phyloP scores from a whole-genome alignment of 768 basidiomycete species.

The Chalciporus piperatus region DNA sequence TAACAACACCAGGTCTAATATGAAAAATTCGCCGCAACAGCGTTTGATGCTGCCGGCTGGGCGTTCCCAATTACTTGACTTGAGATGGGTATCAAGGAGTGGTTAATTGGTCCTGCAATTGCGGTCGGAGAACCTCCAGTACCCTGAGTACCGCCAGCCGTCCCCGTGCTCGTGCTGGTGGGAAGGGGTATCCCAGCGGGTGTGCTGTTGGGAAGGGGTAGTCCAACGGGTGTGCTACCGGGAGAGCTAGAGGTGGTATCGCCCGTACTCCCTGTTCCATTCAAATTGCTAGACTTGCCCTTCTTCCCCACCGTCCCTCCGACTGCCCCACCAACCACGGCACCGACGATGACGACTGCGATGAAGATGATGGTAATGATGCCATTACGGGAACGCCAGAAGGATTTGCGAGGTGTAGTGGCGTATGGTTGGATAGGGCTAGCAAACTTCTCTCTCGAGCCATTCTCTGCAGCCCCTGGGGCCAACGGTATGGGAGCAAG shows the following conservation, averaged over 20 bases:
- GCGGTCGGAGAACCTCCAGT: not conserved
- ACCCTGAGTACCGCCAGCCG: not conserved
- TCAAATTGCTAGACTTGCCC: not conserved
- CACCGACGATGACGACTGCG: constrained; percentile 44
- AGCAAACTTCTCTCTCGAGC: constrained; percentile 13
- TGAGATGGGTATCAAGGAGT: no score
- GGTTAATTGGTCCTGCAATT: not conserved
- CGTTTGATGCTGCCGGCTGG: not conserved
- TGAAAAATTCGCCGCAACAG: not conserved
- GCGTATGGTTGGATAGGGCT: not conserved
- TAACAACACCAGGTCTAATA: not conserved
- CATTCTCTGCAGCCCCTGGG: constrained; percentile 7
- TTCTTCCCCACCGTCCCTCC: constrained; percentile 44
- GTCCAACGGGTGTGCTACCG: not conserved
- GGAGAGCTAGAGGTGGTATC: not conserved
- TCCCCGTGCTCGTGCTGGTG: not conserved
- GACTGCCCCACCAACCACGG: constrained; percentile 56
- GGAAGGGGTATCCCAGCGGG: not conserved
- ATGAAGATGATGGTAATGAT: constrained; percentile 37
- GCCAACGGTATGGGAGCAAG: constrained; percentile 12
- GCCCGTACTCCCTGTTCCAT: not conserved
- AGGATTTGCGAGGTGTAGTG: constrained; percentile 29
- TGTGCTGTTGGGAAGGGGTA: not conserved
- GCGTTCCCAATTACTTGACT: no score
- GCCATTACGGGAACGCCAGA: constrained; percentile 50